phyloP scores from a whole-genome alignment of 225 moss, liverwort and hornwort species.

The Thuidium tamariscinum region DNA sequence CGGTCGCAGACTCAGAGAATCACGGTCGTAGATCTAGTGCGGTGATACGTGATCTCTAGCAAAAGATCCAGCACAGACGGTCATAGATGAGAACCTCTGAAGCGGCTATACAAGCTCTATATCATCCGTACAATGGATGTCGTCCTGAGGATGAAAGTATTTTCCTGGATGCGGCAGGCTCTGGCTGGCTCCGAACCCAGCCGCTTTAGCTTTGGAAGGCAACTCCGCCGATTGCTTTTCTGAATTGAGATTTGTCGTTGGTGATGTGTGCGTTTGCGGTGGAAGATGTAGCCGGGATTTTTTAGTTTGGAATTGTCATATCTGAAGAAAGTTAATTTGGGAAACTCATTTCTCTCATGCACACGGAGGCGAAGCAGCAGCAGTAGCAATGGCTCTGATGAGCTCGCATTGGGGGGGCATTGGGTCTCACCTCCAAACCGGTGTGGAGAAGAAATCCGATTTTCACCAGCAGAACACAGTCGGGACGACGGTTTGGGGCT shows the following conservation, averaged over 20 bases:
- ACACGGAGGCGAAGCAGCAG: background rate
- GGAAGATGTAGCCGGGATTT: background rate
- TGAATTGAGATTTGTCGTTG: background rate
- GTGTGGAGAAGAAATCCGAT: background rate
- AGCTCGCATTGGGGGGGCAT: constrained; percentile 12
- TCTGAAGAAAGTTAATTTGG: background rate
- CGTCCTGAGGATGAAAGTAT: background rate
- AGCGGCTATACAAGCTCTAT: background rate
- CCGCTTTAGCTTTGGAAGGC: background rate
- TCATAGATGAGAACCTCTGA: background rate
- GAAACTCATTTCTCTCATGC: background rate
- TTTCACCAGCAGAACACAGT: background rate
- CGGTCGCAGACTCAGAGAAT: background rate
- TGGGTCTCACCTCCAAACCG: background rate
- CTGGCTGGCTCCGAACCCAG: background rate
- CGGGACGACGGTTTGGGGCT: background rate
- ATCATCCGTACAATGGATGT: background rate
- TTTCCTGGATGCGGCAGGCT: background rate
- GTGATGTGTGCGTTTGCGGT: background rate
- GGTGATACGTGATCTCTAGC: background rate
- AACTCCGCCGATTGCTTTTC: background rate
- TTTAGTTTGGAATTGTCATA: background rate
- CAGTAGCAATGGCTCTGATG: constrained; percentile 21
- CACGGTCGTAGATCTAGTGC: background rate
- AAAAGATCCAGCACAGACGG: background rate